Percentiles rank a stretch among this genome's conserved stretches.
Conservation (phyloP, 2,329 filamentous ascomycete genomes). For the Aspergillus brasiliensis region DNA sequence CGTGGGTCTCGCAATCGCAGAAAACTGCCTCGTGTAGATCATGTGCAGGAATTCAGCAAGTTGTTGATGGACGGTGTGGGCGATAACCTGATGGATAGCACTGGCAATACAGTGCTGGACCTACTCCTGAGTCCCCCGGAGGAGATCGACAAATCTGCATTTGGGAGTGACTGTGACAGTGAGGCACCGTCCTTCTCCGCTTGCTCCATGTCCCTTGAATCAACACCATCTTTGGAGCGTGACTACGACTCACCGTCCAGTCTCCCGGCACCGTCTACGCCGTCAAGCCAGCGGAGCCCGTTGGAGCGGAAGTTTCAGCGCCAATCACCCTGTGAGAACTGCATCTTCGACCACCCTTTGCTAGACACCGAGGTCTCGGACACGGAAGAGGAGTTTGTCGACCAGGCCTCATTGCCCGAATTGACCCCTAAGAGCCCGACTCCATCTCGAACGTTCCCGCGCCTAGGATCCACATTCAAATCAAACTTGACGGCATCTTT, state of each 20-base stretch:
- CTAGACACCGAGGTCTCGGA: slow-evolving; percentile 42
- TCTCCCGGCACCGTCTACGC: slow-evolving; percentile 47
- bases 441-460: slow-evolving; percentile 40
- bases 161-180: slow-evolving; percentile 47
- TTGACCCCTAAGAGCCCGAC: slow-evolving; percentile 23
- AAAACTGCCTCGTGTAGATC: slow-evolving; percentile 44
- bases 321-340: slow-evolving; percentile 57
- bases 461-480: slow-evolving; percentile 56
- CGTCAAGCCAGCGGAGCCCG: slow-evolving; percentile 39
- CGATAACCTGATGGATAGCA: slow-evolving; percentile 46
- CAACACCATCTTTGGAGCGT: slow-evolving; percentile 56
- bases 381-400: slow-evolving; percentile 17
- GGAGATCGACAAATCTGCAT: slow-evolving; percentile 41
- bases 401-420: slow-evolving; percentile 14
- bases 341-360: slow-evolving; percentile 60
- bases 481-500: slow-evolving; percentile 66
- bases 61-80: slow-evolving; percentile 57
- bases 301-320: slow-evolving; percentile 49
- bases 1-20: slow-evolving; percentile 43
- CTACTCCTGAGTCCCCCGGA: slow-evolving; percentile 59
- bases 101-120: slow-evolving; percentile 53
- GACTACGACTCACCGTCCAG: slow-evolving; percentile 52
- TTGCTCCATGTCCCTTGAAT: slow-evolving; percentile 60
- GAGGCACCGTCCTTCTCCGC: slow-evolving; percentile 46
- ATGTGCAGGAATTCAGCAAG: slow-evolving; percentile 56